These are phyloP conservation scores for Gaeumannomyces tritici DNA, from an alignment of 2,329 filamentous ascomycete species.

Conservation along the genomic window DNA sequence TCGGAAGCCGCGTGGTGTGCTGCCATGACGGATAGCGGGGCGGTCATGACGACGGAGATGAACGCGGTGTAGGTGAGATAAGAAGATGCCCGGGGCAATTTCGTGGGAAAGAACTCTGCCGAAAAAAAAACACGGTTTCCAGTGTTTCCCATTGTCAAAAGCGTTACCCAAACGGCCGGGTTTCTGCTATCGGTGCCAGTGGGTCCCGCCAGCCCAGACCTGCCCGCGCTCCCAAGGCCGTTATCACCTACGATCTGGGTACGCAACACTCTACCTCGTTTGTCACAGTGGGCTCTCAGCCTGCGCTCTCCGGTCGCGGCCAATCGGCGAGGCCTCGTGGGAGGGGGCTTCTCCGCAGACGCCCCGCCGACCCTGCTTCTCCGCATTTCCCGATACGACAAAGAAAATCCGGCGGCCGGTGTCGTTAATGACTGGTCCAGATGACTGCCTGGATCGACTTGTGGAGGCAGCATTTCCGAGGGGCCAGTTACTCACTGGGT, in stretches of 20 bases:
- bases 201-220: not conserved
- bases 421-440: not conserved
- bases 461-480: not conserved
- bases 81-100: not conserved
- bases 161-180: not conserved
- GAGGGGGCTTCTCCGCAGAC: not conserved
- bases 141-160: not conserved
- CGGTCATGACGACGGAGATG: no score
- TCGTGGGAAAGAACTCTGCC: not conserved
- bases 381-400: not conserved
- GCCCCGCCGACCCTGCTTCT: not conserved
- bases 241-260: not conserved
- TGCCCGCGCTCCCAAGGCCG: not conserved
- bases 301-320: no score
- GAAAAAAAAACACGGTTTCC: not conserved
- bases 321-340: not conserved
- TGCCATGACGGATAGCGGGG: no score
- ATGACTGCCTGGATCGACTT: not conserved
- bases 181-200: not conserved
- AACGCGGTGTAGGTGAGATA: not conserved
- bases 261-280: not conserved
- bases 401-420: no score
- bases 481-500: no score
- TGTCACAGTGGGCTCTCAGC: not conserved
- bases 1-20: no score